A percentile compares a stretch with the other conserved stretches of the same genome.
Conservation (phyloP, 108 stramenopile genomes). For the Discostella pseudostelligera region DNA sequence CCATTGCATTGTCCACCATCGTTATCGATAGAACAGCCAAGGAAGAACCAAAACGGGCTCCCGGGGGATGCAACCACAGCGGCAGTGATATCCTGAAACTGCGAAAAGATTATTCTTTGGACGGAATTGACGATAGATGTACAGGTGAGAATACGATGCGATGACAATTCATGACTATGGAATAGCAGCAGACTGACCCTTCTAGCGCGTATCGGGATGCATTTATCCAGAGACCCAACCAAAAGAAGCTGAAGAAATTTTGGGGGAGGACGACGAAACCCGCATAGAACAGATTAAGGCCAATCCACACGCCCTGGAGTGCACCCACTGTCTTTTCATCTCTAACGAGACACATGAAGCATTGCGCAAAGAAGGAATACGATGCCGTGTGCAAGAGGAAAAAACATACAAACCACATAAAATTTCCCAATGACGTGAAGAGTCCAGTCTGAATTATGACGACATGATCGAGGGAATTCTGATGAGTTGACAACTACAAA, state of each 20-base stretch:
- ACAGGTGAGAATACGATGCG: too few species aligned
- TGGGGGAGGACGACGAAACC: slow-evolving; percentile 74
- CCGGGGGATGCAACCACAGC: slow-evolving; percentile 11
- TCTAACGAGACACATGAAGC: slow-evolving; percentile 70
- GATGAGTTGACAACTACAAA: neutral
- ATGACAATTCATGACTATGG: neutral
- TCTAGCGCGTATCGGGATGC: slow-evolving; percentile 33
- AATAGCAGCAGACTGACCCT: slow-evolving; percentile 4
- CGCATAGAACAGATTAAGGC: slow-evolving; percentile 78
- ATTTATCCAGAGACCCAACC: slow-evolving; percentile 28
- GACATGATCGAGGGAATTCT: neutral
- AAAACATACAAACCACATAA: slow-evolving; percentile 54
- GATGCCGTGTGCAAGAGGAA: slow-evolving; percentile 75
- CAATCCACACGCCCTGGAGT: slow-evolving; percentile 69
- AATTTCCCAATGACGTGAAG: slow-evolving; percentile 33
- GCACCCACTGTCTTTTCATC: slow-evolving; percentile 60
- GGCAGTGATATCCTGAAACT: slow-evolving; percentile 27
- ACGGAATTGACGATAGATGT: neutral
- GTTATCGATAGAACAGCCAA: slow-evolving; percentile 18
- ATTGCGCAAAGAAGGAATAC: slow-evolving; percentile 77
- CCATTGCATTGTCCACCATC: slow-evolving; percentile 15
- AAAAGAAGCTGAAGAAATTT: slow-evolving; percentile 35
- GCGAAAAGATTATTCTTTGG: slow-evolving; percentile 26
- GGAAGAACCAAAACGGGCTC: slow-evolving; percentile 32
- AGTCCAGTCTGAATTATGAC: slow-evolving; percentile 29